phyloP scores from a whole-genome alignment of 2,329 filamentous ascomycete species.

The Cercospora zeae-maydis region DNA sequence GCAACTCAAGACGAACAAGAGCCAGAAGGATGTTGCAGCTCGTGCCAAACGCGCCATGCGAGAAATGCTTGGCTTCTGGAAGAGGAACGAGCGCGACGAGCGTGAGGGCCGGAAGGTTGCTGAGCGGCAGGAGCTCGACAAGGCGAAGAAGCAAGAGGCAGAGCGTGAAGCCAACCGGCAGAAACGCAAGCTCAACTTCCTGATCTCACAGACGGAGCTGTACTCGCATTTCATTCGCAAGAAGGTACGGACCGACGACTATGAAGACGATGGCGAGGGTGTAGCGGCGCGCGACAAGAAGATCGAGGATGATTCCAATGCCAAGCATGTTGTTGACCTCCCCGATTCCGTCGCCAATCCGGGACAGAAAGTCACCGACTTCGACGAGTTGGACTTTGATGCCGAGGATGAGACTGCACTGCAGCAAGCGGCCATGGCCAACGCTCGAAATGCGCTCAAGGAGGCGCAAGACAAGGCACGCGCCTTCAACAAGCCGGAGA shows the following conservation, averaged over 20 bases:
- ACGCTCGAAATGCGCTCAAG: constrained; percentile 92
- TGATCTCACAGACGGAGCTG: constrained; percentile 96
- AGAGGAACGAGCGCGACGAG: constrained; percentile 95
- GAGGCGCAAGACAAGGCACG: constrained; percentile 90
- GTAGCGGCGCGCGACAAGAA: constrained; percentile 57
- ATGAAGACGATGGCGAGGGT: constrained; percentile 78
- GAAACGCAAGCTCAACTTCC: constrained; percentile 98
- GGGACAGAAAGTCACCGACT: constrained; percentile 77
- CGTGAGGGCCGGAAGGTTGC: constrained; percentile 90
- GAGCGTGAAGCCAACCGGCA: constrained; percentile 96
- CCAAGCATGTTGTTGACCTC: constrained; percentile 47
- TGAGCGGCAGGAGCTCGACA: constrained; percentile 93
- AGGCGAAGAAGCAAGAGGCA: constrained; percentile 92
- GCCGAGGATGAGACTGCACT: constrained; percentile 84
- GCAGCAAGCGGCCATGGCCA: constrained; percentile 82
- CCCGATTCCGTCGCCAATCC: constrained; percentile 48
- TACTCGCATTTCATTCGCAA: constrained; percentile 99
- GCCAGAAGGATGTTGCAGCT: constrained; percentile 94
- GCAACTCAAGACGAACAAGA: constrained; percentile 98
- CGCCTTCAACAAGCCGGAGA: constrained; percentile 73
- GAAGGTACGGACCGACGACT: constrained; percentile 97
- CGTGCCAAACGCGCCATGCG: constrained; percentile 97
- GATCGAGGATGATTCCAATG: constrained; percentile 38
- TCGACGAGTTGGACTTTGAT: constrained; percentile 93
- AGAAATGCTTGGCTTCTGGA: constrained; percentile 99